Percentiles rank a stretch among this genome's conserved stretches.
Conservation (phyloP, 73 alveolate species). For the Paramecium biaurelia region DNA sequence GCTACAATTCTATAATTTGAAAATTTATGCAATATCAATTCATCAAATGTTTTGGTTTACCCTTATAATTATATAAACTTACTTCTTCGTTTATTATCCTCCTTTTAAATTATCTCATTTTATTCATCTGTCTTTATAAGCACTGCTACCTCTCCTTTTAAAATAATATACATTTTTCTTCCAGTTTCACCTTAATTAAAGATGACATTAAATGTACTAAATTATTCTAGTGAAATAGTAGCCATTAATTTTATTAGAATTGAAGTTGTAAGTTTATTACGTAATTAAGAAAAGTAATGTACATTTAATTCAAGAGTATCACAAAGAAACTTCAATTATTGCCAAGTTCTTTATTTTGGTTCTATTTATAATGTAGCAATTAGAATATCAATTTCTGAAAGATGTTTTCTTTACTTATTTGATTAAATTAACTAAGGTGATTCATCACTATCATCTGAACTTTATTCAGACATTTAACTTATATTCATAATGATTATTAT, state of each 20-base stretch:
- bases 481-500: background rate
- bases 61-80: background rate
- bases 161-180: slow-evolving; percentile 8
- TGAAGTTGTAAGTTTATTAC: background rate
- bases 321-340: background rate
- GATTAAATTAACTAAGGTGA: background rate
- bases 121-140: background rate
- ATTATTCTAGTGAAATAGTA: background rate
- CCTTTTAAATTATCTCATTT: background rate
- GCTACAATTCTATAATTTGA: background rate
- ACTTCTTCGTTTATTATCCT: background rate
- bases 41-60: background rate
- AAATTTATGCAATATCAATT: background rate
- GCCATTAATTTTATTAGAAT: background rate
- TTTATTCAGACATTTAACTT: slow-evolving; percentile 1
- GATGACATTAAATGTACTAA: background rate
- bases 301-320: background rate
- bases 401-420: background rate
- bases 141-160: slow-evolving; percentile 15
- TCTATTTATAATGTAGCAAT: background rate
- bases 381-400: background rate
- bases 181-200: slow-evolving; percentile 48
- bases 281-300: background rate
- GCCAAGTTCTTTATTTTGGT: background rate
- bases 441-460: background rate